A percentile compares a stretch with the other conserved stretches of the same genome.
Evolutionary conservation across 2,329 filamentous ascomycete species (phyloP).

Genomic region (Stachybotrys chartarum): DNA sequence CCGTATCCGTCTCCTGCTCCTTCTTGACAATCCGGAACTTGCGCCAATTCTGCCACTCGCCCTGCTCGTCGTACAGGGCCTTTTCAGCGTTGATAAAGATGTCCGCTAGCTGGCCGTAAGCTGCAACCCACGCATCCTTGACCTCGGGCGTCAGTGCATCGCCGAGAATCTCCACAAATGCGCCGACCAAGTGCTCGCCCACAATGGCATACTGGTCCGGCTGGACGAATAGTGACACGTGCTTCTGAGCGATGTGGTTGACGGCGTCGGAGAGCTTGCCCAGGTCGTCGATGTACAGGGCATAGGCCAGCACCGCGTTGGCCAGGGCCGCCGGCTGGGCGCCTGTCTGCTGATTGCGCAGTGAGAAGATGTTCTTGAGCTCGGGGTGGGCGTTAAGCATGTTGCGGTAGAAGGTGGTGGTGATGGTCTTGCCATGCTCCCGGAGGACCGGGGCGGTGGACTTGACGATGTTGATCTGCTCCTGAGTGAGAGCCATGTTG

Average conservation of each 20-base stretch:
- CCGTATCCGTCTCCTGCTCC: conserved; percentile 49
- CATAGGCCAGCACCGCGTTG: conserved; percentile 63
- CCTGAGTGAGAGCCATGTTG: conserved; percentile 46
- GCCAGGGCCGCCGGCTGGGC: conserved; percentile 66
- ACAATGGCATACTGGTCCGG: conserved; percentile 67
- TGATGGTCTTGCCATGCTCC: conserved; percentile 62
- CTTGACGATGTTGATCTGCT: conserved; percentile 67
- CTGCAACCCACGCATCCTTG: conserved; percentile 62
- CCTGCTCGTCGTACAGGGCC: conserved; percentile 47
- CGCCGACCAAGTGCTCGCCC: conserved; percentile 58
- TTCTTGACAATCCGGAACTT: conserved; percentile 52
- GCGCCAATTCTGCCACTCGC: conserved; percentile 40
- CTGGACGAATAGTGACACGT: conserved; percentile 62
- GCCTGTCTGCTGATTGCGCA: conserved; percentile 59
- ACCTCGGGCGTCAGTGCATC: conserved; percentile 59
- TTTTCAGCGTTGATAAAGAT: conserved; percentile 62
- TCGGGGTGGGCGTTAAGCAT: conserved; percentile 57
- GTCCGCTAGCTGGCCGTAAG: conserved; percentile 64
- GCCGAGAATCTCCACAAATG: conserved; percentile 62
- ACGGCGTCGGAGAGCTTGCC: conserved; percentile 46
- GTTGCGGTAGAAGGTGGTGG: conserved; percentile 64
- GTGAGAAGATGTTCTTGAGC: conserved; percentile 65
- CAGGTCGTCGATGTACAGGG: conserved; percentile 64
- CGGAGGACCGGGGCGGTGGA: conserved; percentile 67
- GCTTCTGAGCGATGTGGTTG: conserved; percentile 70